These are phyloP conservation scores for Diaporthe velutina DNA, from an alignment of 2,329 filamentous ascomycete species.

Conservation along the genomic window DNA sequence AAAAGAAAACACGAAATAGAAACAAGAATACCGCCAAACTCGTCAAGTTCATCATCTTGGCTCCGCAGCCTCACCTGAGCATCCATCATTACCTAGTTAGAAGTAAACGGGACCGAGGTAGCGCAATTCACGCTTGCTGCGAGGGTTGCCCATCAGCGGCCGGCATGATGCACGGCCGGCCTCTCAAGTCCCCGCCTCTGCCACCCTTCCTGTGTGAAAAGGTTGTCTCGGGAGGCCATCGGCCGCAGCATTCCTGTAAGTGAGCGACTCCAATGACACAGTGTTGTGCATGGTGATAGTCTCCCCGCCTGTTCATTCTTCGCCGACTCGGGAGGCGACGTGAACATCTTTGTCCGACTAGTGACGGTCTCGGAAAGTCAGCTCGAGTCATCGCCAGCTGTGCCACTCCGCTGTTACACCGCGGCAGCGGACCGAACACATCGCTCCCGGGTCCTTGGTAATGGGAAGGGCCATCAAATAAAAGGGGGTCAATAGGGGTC, in stretches of 20 bases:
- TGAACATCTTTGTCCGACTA: neutral
- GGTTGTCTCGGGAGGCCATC: slow-evolving; percentile 24
- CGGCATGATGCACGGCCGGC: neutral
- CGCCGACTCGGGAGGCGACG: neutral
- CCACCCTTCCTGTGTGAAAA: neutral
- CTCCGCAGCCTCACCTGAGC: slow-evolving; percentile 16
- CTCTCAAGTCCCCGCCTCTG: neutral
- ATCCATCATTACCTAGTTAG: neutral
- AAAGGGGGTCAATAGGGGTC: slow-evolving; percentile 17
- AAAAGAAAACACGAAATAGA: neutral
- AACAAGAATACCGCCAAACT: neutral
- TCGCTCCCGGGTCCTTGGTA: slow-evolving; percentile 34
- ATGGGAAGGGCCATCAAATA: slow-evolving; percentile 9
- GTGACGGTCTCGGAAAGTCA: slow-evolving; percentile 31
- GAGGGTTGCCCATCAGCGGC: neutral
- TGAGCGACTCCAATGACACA: neutral
- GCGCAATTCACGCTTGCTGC: slow-evolving; percentile 10
- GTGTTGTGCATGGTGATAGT: neutral
- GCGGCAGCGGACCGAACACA: slow-evolving; percentile 36
- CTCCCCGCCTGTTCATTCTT: neutral
- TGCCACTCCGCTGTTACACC: slow-evolving; percentile 36
- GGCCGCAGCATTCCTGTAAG: neutral
- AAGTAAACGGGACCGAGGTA: slow-evolving; percentile 5
- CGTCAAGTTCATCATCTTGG: neutral
- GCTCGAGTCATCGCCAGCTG: slow-evolving; percentile 30